phyloP scores from a whole-genome alignment of 148 eudicot genomes.

The Chenopodium quinoa region DNA sequence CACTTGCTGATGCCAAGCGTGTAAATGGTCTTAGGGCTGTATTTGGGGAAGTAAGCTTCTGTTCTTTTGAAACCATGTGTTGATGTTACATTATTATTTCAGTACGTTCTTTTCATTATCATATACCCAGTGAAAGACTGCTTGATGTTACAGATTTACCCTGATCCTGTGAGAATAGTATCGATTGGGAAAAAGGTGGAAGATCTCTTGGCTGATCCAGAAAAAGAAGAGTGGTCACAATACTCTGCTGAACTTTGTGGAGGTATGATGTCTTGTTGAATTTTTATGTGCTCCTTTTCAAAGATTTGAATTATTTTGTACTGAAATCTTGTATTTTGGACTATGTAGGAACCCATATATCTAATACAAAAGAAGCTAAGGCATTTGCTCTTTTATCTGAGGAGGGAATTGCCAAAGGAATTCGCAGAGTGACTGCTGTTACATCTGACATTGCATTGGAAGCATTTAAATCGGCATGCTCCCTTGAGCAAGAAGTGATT shows the following conservation, averaged over 20 bases:
- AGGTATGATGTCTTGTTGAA: constrained; percentile 41
- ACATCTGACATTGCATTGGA: constrained; percentile 67
- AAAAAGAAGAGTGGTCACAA: constrained; percentile 66
- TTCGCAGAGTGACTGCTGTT: constrained; percentile 94
- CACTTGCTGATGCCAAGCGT: constrained; percentile 75
- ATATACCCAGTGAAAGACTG: constrained; percentile 7
- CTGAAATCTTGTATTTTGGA: constrained; percentile 5
- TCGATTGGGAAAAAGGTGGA: constrained; percentile 83
- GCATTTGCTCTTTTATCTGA: constrained; percentile 89
- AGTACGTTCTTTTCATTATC: neutral
- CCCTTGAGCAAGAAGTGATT: constrained; percentile 74
- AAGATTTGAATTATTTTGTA: constrained; percentile 5
- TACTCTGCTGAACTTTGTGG: constrained; percentile 95
- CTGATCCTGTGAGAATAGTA: constrained; percentile 94
- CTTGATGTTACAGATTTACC: constrained; percentile 62
- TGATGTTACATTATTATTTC: neutral
- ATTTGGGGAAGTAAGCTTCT: constrained; percentile 79
- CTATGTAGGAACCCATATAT: constrained; percentile 80
- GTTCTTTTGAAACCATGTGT: neutral
- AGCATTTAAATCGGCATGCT: constrained; percentile 56
- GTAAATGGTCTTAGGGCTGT: constrained; percentile 92
- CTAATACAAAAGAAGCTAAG: constrained; percentile 89
- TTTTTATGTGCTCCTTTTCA: neutral
- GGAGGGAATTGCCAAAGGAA: constrained; percentile 95
- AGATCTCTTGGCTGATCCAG: constrained; percentile 77